Percentiles rank a stretch among this genome's conserved stretches.
phyloP scores from a whole-genome alignment of 352 stramenopile species.

The Phytophthora boehmeriae region DNA sequence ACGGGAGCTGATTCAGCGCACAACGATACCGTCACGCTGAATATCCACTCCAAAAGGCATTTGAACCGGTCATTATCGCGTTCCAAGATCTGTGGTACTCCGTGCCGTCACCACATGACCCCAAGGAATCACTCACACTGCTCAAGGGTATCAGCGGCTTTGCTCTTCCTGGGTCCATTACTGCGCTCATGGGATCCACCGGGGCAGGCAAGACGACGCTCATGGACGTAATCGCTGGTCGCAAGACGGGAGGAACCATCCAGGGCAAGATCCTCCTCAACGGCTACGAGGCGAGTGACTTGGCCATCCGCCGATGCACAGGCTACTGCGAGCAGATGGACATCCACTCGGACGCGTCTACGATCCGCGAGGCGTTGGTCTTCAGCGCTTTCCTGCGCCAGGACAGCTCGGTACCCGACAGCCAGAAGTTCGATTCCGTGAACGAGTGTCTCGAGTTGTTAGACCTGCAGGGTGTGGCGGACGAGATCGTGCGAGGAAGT shows the following conservation, averaged over 20 bases:
- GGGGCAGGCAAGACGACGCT: conserved; percentile 91
- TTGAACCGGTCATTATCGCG: conserved; percentile 30
- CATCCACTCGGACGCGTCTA: conserved; percentile 3
- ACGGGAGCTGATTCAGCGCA: background rate
- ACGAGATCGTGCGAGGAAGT: conserved; percentile 44
- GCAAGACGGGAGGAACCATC: conserved; percentile 84
- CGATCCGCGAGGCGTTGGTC: conserved; percentile 39
- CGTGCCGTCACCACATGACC: conserved; percentile 33
- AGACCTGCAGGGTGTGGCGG: conserved; percentile 33
- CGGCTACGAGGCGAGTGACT: conserved; percentile 35
- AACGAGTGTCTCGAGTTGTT: conserved; percentile 42
- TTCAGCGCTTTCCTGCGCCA: conserved; percentile 86
- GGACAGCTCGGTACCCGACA: conserved; percentile 30
- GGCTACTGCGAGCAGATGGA: conserved; percentile 4
- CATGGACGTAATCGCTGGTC: conserved; percentile 92
- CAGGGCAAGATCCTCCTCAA: conserved; percentile 62
- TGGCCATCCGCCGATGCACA: conserved; percentile 35
- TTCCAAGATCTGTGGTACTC: conserved; percentile 49
- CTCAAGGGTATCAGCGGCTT: conserved; percentile 58
- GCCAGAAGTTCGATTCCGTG: conserved; percentile 35
- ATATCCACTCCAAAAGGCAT: conserved; percentile 12
- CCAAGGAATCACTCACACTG: conserved; percentile 60
- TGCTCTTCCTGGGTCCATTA: conserved; percentile 47
- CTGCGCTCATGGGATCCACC: conserved; percentile 56
- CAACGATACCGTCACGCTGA: conserved; percentile 7